These are phyloP conservation scores for Cokeromyces recurvatus DNA, from an alignment of 371 early-diverging fungal genomes.

Conservation along the genomic window DNA sequence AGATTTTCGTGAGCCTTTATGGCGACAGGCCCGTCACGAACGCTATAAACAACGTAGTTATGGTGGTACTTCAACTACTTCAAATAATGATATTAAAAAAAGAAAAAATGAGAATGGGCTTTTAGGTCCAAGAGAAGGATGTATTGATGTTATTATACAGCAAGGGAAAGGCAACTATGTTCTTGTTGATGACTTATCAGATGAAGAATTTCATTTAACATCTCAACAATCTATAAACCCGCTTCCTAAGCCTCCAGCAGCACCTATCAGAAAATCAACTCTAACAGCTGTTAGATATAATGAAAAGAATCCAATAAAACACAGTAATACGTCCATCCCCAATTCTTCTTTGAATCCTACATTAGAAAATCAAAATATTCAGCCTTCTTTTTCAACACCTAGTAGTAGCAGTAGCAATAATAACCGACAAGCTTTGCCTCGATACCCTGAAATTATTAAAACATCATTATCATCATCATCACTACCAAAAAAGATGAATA, in stretches of 20 bases:
- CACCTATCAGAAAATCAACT: constrained; percentile 12
- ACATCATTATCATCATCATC: not conserved
- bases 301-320: too few relatives aligned
- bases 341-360: too few relatives aligned
- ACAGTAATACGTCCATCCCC: too few relatives aligned
- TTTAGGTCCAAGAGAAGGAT: constrained; percentile 34
- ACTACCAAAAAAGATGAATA: too few relatives aligned
- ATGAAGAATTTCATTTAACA: not conserved
- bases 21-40: constrained; percentile 28
- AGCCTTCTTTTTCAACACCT: constrained; percentile 9
- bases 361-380: too few relatives aligned
- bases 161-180: constrained; percentile 47
- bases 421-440: too few relatives aligned
- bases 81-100: not conserved
- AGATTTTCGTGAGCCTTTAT: constrained; percentile 43
- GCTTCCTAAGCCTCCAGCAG: not conserved
- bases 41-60: constrained; percentile 1
- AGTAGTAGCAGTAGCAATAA: too few relatives aligned
- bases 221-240: not conserved
- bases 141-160: constrained; percentile 44
- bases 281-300: too few relatives aligned
- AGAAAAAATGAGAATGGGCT: not conserved
- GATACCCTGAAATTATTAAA: not conserved
- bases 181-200: constrained; percentile 18
- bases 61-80: constrained; percentile 1